Base-by-base conservation (phyloP, 2,329 filamentous ascomycete species). In the Sarocladium kiliense region DNA sequence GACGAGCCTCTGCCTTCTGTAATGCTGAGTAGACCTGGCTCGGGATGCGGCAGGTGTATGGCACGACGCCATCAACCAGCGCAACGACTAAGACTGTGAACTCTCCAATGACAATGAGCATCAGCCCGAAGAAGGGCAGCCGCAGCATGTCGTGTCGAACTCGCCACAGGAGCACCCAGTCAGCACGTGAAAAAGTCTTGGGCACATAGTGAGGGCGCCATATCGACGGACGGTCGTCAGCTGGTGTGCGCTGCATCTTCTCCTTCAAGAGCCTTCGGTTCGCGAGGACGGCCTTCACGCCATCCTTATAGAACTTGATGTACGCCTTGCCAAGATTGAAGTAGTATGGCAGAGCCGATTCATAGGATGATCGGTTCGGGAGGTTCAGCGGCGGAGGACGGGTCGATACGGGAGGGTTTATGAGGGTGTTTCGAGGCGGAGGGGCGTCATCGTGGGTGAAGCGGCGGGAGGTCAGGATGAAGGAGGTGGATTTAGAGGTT, bases 221-320 rank as follows among this genome's bases (percentile, higher is more conserved):
- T 50, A 71, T 64, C 26, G 73, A 74, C 9, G 72, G 79, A 3
- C 74, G 69, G 50, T 85, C 87, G 57, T 85, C 79, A 1, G 77
- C 71, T 9, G 86, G 76, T n/a, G 69, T 66, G 54, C 64, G 59
- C 53, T 64, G 62, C 55, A 73, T 67, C 67, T 66, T 76, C 64
- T 73, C 70, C 53, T 72, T 69, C 14, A 86, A 67, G 11, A 79
- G 76, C 21, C 74, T 66, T 49, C 81, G 77, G 62, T 96, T 96
- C 57, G 76, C 72, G 67, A 84, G 85, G 53, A 96, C 85, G 63
- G 87, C 84, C 65, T 85, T 85, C 30, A 96, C 72, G 18, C 92
- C 93, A 1, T 83, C 79, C 72, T 94, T 96, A 83, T 97, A 97
- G 80, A 97, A 97, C 34, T 71, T 71, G 10, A 88, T 69, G 71